Evolutionary conservation across 495 filamentous ascomycete species (phyloP), one percentile per base, ranked within the genome.

Genomic region (Hypoxylon intermedium): DNA sequence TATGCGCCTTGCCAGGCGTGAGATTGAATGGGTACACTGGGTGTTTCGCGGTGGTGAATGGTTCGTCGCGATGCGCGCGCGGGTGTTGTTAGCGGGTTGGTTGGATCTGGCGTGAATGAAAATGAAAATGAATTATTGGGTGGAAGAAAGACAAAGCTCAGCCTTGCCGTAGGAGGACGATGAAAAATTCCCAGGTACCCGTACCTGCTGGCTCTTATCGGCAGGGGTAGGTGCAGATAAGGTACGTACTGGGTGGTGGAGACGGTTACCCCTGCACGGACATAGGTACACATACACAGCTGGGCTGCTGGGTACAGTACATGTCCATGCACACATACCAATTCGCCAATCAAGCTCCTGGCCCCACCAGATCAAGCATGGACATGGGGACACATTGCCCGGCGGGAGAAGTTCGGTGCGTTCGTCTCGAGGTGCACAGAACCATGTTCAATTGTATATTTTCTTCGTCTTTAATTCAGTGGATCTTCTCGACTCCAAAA

Each of bases 161-260:
- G 67, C 69, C 63, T 69, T 67, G 67, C 47, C 41, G 55, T 9
- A 11, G 28, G 9, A 41, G 26, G 19, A 49, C 11, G 53, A 59
- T 55, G 9, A 66, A 71, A 68, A 71, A 70, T 62, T 61, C 52
- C 67, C 43, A 65, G 56, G 46, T 53, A 45, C 13, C 40, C 20
- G 46, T 62, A 57, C 45, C 24, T 37, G 41, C 41, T 28, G 47
- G 2, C 26, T 15, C 42, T 63, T 63, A 60, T 63, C 47, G 45
- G 42, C 50, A 60, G 50, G 44, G 56, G 36, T 60, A 9, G 9
- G 20, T 54, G 28, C 37, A 31, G 43, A 64, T 65, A 56, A 51
- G 51, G 30, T n/a, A n/a, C n/a, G n/a, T n/a, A n/a, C n/a, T n/a
- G n/a, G n/a, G n/a, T n/a, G n/a, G n/a, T n/a, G n/a, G n/a, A n/a